Conservation (phyloP, 345 rosid species). For the Sapria himalayana region DNA sequence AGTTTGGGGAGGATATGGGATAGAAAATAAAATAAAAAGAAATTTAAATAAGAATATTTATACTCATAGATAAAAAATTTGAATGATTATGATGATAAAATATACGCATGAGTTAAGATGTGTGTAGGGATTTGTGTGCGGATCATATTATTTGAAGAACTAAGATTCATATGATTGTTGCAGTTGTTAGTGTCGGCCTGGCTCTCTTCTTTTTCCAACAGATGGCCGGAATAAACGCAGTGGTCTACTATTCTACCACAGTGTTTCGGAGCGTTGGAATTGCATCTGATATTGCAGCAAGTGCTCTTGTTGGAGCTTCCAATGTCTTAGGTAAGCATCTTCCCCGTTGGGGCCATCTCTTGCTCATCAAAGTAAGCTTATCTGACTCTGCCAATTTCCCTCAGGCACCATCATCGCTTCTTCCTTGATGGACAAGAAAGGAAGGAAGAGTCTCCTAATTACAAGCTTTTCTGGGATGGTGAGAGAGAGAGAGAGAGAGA, state of each 20-base stretch:
- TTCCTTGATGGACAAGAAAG: constrained; percentile 90
- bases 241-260: constrained; percentile 88
- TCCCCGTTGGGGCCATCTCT: neutral
- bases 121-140: no score
- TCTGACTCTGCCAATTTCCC: constrained; percentile 7
- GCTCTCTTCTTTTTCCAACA: constrained; percentile 98
- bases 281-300: constrained; percentile 91
- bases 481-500: no score
- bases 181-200: constrained; percentile 95
- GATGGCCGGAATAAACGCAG: constrained; percentile 96
- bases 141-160: no score
- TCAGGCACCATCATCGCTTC: constrained; percentile 92
- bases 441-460: constrained; percentile 79
- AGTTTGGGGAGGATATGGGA: no score
- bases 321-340: constrained; percentile 64
- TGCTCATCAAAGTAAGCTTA: neutral
- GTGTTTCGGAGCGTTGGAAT: constrained; percentile 89
- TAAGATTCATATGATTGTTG: constrained; percentile 12
- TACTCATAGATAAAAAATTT: no score
- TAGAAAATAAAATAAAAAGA: no score
- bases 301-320: constrained; percentile 97
- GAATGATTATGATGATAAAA: no score
- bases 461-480: constrained; percentile 95
- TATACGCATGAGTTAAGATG: no score
- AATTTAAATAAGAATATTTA: neutral